These are phyloP conservation scores for Elymus sibiricus DNA, from an alignment of 176 grass and related monocot species.

Conservation along the genomic window DNA sequence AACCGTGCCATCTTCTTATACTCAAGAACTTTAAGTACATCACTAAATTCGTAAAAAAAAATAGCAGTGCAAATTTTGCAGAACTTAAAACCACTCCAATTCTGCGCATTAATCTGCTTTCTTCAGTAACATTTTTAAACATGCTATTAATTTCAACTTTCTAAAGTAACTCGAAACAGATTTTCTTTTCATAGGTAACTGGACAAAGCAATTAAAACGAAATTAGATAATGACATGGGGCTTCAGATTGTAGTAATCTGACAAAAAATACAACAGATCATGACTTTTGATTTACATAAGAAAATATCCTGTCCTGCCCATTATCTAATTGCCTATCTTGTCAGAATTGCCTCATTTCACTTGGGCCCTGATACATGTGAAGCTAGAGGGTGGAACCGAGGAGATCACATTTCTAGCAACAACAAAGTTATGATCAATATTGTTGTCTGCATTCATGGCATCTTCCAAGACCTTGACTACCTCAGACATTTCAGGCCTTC, in stretches of 20 bases:
- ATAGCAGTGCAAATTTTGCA: background rate
- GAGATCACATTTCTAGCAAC: background rate
- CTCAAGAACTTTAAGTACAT: background rate
- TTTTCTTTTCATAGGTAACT: too few relatives aligned
- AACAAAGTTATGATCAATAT: slow-evolving; percentile 24
- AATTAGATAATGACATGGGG: too few relatives aligned
- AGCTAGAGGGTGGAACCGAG: background rate
- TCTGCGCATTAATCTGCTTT: background rate
- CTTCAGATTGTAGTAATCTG: too few relatives aligned
- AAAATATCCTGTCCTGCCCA: background rate
- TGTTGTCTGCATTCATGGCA: background rate
- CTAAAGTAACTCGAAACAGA: too few relatives aligned
- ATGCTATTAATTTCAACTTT: background rate
- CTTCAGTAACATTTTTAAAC: background rate
- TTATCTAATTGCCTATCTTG: too few relatives aligned
- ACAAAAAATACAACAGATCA: too few relatives aligned
- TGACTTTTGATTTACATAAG: background rate
- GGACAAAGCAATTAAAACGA: too few relatives aligned
- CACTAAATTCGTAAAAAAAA: background rate
- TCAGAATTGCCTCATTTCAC: background rate
- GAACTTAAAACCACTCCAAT: background rate
- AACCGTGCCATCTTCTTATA: background rate
- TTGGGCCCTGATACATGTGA: too few relatives aligned
- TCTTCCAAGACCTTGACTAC: slow-evolving; percentile 52
- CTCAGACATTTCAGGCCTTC: slow-evolving; percentile 49